Evolutionary conservation across 2,329 filamentous ascomycete species (phyloP), one percentile per base, ranked within the genome.

Genomic region (Sphaceloma murrayae): DNA sequence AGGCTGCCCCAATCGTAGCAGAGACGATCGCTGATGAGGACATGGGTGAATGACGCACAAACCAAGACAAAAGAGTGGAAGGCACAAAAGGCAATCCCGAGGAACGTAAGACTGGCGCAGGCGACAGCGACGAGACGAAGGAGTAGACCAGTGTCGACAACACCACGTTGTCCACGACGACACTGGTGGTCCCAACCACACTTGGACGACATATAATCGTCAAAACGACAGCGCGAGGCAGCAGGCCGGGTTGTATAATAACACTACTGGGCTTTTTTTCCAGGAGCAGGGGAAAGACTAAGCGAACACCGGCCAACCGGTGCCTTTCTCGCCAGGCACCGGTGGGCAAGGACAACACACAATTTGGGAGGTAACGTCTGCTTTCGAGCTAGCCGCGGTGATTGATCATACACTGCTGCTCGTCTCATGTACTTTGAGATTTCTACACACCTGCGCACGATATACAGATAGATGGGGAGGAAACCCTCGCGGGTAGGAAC

Each of bases 281-380:
- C 30, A 43, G 40, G 40, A 34, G 40, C 11, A 43, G 30, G 40
- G 40, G 40, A 43, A 43, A 22, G 30, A 30, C 40, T 43, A 43
- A 18, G 30, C 27, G 40, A 43, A 33, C 6, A 33, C 18, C 26
- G 13, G 42, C 36, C 36, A 16, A 40, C n/a, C 9, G 24, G 21
- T 16, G 30, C 26, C 42, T 45, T 19, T 34, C 42, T 26, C 29
- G 30, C 11, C 13, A 31, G 24, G 31, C 17, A n/a, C n/a, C n/a
- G n/a, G n/a, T 19, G 17, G 17, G 8, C 9, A 13, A 22, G 13
- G 10, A 17, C 11, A 33, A 9, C 34, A 19, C n/a, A 32, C 31
- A 7, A 30, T 29, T n/a, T 43, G 17, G 29, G 32, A 5, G 42
- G 42, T n/a, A n/a, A 22, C 16, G 24, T 43, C 16, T 40, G 36